Evolutionary conservation across 805 yeast species (phyloP).

Genomic region (Maudiozyma pseudohumilis): DNA sequence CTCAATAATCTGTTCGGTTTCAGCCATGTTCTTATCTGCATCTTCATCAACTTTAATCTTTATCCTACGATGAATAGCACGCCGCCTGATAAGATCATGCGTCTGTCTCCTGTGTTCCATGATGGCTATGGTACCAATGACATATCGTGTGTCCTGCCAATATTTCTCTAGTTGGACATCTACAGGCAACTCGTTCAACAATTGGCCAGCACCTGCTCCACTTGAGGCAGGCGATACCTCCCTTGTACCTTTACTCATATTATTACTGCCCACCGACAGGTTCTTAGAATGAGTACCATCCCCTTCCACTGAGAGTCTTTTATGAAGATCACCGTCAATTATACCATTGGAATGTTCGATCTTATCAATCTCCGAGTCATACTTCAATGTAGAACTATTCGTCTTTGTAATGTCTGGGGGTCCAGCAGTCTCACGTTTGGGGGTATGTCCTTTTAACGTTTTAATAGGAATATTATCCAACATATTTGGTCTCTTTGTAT

Average conservation of each 20-base stretch:
- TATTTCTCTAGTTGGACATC: slow-evolving; percentile 19
- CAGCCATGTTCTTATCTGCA: slow-evolving; percentile 11
- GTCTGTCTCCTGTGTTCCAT: slow-evolving; percentile 23
- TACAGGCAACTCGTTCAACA: slow-evolving; percentile 7
- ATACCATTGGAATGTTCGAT: background rate
- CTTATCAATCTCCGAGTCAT: background rate
- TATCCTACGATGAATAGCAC: slow-evolving; percentile 14
- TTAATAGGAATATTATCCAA: slow-evolving; percentile 11
- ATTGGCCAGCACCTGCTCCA: background rate
- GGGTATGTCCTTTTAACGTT: background rate
- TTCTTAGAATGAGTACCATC: background rate
- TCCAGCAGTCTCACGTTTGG: background rate
- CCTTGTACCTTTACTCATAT: background rate
- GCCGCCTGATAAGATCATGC: slow-evolving; percentile 15
- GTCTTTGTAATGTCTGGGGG: background rate
- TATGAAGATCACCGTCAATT: background rate
- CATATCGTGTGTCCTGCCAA: slow-evolving; percentile 20
- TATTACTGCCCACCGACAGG: background rate
- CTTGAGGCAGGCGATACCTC: background rate
- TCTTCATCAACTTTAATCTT: slow-evolving; percentile 10
- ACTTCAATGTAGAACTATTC: background rate
- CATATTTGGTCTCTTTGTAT: slow-evolving; percentile 6
- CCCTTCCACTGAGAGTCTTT: background rate
- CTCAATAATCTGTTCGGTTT: slow-evolving; percentile 13
- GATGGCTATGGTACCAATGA: slow-evolving; percentile 17